phyloP scores from a whole-genome alignment of 225 moss, liverwort and hornwort species.

The Pseudisothecium myosuroides region DNA sequence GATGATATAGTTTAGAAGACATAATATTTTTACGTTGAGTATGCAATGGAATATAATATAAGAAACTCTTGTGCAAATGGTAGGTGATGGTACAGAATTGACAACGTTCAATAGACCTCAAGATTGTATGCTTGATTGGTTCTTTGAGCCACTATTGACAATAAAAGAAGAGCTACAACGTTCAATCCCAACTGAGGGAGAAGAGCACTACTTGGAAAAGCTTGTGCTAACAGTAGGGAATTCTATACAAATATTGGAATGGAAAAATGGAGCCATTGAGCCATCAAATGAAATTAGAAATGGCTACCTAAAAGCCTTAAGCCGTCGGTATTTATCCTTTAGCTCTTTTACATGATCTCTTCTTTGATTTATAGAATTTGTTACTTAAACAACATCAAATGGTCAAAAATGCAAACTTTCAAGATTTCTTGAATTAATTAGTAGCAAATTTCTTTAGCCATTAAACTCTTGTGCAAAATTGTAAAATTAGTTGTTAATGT shows the following conservation, averaged over 20 bases:
- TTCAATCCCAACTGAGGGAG: slow-evolving; percentile 24
- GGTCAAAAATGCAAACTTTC: neutral
- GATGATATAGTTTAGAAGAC: neutral
- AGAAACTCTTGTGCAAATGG: neutral
- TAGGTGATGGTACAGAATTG: slow-evolving; percentile 67
- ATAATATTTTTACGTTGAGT: neutral
- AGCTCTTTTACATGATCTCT: neutral
- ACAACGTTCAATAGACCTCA: slow-evolving; percentile 56
- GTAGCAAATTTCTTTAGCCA: neutral
- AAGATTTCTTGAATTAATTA: neutral
- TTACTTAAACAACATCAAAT: neutral
- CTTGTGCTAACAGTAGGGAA: slow-evolving; percentile 49
- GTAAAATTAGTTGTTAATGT: neutral
- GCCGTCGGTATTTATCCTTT: slow-evolving; percentile 30
- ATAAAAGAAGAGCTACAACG: slow-evolving; percentile 54
- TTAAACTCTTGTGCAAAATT: neutral
- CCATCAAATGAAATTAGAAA: slow-evolving; percentile 49
- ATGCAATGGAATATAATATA: neutral
- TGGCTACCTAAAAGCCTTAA: slow-evolving; percentile 64
- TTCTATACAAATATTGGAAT: slow-evolving; percentile 18
- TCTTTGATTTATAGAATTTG: neutral
- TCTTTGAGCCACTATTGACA: slow-evolving; percentile 71
- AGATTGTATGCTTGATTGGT: slow-evolving; percentile 65
- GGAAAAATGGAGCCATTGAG: slow-evolving; percentile 64
- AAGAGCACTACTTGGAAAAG: slow-evolving; percentile 48